These are phyloP conservation scores for Fusarium pseudograminearum DNA, from an alignment of 2,329 filamentous ascomycete genomes.

Conservation along the genomic window DNA sequence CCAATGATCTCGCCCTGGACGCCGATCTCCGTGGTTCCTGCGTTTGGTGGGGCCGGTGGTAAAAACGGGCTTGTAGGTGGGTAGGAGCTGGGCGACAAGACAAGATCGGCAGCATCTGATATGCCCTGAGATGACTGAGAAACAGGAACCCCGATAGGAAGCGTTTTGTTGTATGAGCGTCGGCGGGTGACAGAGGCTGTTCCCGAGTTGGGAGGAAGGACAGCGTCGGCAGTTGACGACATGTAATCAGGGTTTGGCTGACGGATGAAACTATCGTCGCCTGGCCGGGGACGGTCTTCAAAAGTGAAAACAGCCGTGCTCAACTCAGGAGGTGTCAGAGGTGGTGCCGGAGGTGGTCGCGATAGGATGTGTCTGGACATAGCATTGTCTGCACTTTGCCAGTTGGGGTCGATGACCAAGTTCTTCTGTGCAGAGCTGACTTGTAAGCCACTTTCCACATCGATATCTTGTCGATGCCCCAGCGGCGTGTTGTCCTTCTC, in stretches of 20 bases:
- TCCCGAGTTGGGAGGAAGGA: slow-evolving; percentile 45
- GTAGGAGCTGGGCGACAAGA: slow-evolving; percentile 62
- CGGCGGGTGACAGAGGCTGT: slow-evolving; percentile 54
- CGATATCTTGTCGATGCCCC: slow-evolving; percentile 16
- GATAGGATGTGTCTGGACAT: slow-evolving; percentile 51
- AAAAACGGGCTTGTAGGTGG: slow-evolving; percentile 61
- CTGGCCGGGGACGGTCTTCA: slow-evolving; percentile 51
- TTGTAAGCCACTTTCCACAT: slow-evolving; percentile 16
- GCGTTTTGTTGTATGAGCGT: slow-evolving; percentile 58
- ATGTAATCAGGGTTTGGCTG: slow-evolving; percentile 65
- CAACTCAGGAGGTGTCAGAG: slow-evolving; percentile 62
- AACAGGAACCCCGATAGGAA: slow-evolving; percentile 53
- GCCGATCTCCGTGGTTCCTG: slow-evolving; percentile 52
- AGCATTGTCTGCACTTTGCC: slow-evolving; percentile 45
- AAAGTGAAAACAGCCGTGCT: slow-evolving; percentile 59
- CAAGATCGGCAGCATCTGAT: slow-evolving; percentile 46
- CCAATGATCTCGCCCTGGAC: slow-evolving; percentile 65
- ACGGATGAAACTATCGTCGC: slow-evolving; percentile 57
- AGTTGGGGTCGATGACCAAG: slow-evolving; percentile 46
- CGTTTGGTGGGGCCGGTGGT: slow-evolving; percentile 59
- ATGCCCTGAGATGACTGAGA: slow-evolving; percentile 41
- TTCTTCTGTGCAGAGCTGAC: slow-evolving; percentile 31
- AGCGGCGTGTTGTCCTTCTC: slow-evolving; percentile 40
- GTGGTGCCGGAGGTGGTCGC: slow-evolving; percentile 60
- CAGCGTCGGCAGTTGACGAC: slow-evolving; percentile 51